Conservation (phyloP, 164 flowering plant genomes). For the Magnolia changhungtana region DNA sequence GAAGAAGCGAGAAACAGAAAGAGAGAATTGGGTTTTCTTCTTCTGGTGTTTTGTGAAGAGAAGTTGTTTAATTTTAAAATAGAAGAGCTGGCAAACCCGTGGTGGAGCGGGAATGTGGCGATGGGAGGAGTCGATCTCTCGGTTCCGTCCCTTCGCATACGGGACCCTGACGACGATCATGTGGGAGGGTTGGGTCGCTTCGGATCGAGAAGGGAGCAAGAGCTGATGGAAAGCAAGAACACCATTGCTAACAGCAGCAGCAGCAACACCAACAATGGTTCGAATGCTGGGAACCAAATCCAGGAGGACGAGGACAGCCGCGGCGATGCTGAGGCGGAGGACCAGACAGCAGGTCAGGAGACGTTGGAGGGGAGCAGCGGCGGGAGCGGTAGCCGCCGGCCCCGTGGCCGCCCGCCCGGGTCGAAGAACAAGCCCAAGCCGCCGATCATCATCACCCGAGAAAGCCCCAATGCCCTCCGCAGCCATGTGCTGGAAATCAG, state of each 20-base stretch:
- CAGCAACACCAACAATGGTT: conserved; percentile 28
- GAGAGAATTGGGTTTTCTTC: neutral
- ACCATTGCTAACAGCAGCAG: conserved; percentile 26
- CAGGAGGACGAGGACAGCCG: conserved; percentile 32
- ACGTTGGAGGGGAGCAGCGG: conserved; percentile 19
- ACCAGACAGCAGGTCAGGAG: conserved; percentile 33
- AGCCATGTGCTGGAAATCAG: conserved; percentile 71
- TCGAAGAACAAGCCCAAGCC: conserved; percentile 86
- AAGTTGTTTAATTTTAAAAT: neutral
- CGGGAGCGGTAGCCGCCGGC: conserved; percentile 39
- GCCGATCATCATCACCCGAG: conserved; percentile 69
- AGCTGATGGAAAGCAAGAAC: conserved; percentile 33
- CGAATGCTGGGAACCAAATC: conserved; percentile 14
- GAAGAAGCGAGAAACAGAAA: neutral
- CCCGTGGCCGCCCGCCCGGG: conserved; percentile 82
- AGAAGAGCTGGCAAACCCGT: conserved; percentile 56
- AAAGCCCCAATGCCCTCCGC: conserved; percentile 70
- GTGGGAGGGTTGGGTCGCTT: conserved; percentile 1
- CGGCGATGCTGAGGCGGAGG: conserved; percentile 28
- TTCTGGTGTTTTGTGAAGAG: neutral
- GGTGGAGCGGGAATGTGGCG: conserved; percentile 79
- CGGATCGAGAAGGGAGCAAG: conserved; percentile 37
- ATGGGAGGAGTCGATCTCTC: conserved; percentile 50
- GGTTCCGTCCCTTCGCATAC: conserved; percentile 42
- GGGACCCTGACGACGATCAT: conserved; percentile 41